Evolutionary conservation across 1,139 yeast species (phyloP), one percentile per base, ranked within the genome.

Genomic region (Meyerozyma elateridarum): DNA sequence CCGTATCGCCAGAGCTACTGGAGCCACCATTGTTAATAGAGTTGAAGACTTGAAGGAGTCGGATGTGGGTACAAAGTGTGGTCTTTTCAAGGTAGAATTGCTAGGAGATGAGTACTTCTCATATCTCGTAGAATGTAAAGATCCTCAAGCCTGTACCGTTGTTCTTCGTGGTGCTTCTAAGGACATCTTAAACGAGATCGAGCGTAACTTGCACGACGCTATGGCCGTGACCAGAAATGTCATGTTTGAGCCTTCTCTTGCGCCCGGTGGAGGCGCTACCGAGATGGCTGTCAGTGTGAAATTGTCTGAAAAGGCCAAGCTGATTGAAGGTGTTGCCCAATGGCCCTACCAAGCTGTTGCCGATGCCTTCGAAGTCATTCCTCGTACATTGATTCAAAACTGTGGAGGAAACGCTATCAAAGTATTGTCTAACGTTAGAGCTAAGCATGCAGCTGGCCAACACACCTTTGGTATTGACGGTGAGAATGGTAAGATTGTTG

Each of bases 231-330:
- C 98, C 15, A 79, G 96, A 59, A 93, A 93, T 54, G 96, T 93
- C 30, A 76, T 85, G 73, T 81, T 91, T 49, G 95, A 91, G 57
- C 98, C 99, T 32, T 79, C 93, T 25, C 73, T 91, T 52, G 73
- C 96, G 2, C 99, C 99, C 32, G 99, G 99, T 47, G 99, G 98
- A 37, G 98, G 99, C 52, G 98, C 99, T 32, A 91, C 97, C 15
- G 99, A 91, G 63, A 91, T 93, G 97, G 98, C 98, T 2, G 89
- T 93, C 31, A 74, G 93, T 44, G 97, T 91, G 19, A 78, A 74
- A 45, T 72, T 91, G 40, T 75, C 95, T 8, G 96, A 91, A 56
- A 82, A 78, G 64, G 96, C 97, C 31, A 89, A 89, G 63, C 72
- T 79, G 33, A 79, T 93, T 46, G 96, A 88, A 59, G 98, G 98